A percentile compares a stretch with the other conserved stretches of the same genome.
Conservation (phyloP, 2,329 filamentous ascomycete species). For the Colletotrichum sp. region DNA sequence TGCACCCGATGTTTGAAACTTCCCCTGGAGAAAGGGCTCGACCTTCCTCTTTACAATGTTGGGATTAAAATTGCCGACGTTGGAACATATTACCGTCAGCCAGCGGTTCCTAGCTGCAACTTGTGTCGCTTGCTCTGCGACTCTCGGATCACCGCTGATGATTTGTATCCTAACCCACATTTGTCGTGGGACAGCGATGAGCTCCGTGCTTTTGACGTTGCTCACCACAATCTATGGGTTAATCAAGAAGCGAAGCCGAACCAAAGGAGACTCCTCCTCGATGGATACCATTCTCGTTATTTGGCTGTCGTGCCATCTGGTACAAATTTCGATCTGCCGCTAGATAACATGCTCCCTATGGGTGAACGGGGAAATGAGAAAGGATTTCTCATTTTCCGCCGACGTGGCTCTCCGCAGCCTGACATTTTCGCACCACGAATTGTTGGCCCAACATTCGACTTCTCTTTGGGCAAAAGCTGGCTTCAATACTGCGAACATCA, state of each 20-base stretch:
- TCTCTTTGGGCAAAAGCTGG: not conserved
- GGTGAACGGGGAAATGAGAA: rapidly evolving
- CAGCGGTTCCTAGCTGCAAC: not conserved
- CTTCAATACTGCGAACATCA: rapidly evolving
- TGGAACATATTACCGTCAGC: not conserved
- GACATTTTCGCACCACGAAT: rapidly evolving
- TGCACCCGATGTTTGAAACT: too few species aligned
- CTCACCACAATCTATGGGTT: not conserved
- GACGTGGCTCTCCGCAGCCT: not conserved
- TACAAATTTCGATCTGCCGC: too few species aligned
- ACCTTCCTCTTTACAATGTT: too few species aligned
- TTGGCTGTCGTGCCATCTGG: not conserved
- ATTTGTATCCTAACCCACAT: too few species aligned
- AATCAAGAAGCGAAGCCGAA: not conserved
- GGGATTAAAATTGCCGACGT: not conserved
- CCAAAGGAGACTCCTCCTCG: too few species aligned
- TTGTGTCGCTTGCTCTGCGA: not conserved
- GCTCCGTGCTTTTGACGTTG: not conserved
- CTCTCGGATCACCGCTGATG: not conserved
- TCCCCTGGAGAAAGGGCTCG: too few species aligned
- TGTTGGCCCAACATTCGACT: not conserved
- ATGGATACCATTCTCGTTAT: not conserved
- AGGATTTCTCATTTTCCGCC: rapidly evolving
- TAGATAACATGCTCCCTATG: too few species aligned
- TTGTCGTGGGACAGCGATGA: not conserved